These are phyloP conservation scores for Cercophora samala DNA, from an alignment of 495 filamentous ascomycete species.

Conservation along the genomic window DNA sequence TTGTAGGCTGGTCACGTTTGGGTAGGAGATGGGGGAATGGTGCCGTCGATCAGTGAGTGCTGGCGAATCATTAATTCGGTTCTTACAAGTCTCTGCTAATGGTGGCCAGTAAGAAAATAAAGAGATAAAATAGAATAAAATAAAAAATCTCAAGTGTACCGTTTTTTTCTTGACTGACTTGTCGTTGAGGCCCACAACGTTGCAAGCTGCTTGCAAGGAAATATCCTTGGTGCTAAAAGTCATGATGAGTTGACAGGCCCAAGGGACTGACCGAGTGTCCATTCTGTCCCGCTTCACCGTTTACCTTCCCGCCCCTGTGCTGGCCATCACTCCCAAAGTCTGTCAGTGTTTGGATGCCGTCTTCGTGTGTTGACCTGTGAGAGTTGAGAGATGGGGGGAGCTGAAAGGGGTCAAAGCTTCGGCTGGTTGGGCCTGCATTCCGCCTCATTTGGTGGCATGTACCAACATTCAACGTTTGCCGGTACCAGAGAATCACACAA, in stretches of 20 bases:
- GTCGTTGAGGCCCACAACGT: too few relatives aligned
- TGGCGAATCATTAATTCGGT: not conserved
- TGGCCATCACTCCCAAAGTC: not conserved
- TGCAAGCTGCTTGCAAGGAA: too few relatives aligned
- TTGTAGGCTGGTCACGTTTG: not conserved
- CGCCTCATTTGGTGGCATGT: not conserved
- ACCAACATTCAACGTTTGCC: not conserved
- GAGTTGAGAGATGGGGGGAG: not conserved
- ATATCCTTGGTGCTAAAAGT: not conserved
- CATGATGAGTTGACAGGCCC: not conserved
- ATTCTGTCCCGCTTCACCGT: not conserved
- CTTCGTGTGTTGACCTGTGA: not conserved
- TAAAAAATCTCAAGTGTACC: too few relatives aligned
- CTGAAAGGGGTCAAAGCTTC: not conserved
- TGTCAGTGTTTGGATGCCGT: not conserved
- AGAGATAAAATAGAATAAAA: too few relatives aligned
- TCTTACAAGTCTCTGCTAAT: too few relatives aligned
- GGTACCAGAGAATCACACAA: not conserved
- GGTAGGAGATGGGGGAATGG: not conserved
- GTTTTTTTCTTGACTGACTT: too few relatives aligned
- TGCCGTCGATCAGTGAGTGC: not conserved
- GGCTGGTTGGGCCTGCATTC: not conserved
- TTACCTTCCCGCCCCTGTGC: not conserved
- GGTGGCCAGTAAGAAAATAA: too few relatives aligned
- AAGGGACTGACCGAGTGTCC: not conserved